Evolutionary conservation across 371 early-diverging fungal species (phyloP).

Genomic region (Choanephora cucurbitarum): DNA sequence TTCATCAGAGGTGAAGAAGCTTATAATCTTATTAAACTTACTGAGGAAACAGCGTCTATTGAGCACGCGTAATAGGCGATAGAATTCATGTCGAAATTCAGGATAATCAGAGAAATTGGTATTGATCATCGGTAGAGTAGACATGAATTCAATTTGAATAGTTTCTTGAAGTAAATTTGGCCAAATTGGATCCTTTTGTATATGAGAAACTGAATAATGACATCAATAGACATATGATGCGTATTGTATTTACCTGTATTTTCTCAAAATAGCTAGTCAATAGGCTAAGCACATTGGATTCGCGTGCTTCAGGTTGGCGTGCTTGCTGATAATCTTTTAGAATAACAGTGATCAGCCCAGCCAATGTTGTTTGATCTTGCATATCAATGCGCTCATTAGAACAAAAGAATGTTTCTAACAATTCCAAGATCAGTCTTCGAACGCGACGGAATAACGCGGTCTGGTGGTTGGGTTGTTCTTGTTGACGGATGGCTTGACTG

Average conservation of each 20-base stretch:
- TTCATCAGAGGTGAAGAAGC: too few species aligned
- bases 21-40: slow-evolving; percentile 13
- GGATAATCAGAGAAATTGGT: slow-evolving; percentile 93
- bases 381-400: slow-evolving; percentile 68
- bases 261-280: slow-evolving; percentile 73
- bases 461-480: not conserved
- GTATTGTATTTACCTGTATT: slow-evolving; percentile 73
- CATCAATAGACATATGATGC: too few species aligned
- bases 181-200: slow-evolving; percentile 13
- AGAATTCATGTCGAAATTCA: slow-evolving; percentile 90
- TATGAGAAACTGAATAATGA: slow-evolving; percentile 10
- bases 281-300: slow-evolving; percentile 86
- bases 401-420: slow-evolving; percentile 79
- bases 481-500: slow-evolving; percentile 1
- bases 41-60: slow-evolving; percentile 76
- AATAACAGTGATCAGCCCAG: slow-evolving; percentile 79
- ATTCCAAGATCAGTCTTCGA: slow-evolving; percentile 60
- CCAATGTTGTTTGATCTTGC: slow-evolving; percentile 71
- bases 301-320: slow-evolving; percentile 68
- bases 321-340: slow-evolving; percentile 78
- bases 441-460: slow-evolving; percentile 1
- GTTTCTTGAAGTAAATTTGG: slow-evolving; percentile 49
- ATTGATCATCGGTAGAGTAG: slow-evolving; percentile 91
- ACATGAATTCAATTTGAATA: slow-evolving; percentile 81
- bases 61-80: slow-evolving; percentile 78